Conservation (phyloP, 495 filamentous ascomycete species). For the Penicillium salamii region DNA sequence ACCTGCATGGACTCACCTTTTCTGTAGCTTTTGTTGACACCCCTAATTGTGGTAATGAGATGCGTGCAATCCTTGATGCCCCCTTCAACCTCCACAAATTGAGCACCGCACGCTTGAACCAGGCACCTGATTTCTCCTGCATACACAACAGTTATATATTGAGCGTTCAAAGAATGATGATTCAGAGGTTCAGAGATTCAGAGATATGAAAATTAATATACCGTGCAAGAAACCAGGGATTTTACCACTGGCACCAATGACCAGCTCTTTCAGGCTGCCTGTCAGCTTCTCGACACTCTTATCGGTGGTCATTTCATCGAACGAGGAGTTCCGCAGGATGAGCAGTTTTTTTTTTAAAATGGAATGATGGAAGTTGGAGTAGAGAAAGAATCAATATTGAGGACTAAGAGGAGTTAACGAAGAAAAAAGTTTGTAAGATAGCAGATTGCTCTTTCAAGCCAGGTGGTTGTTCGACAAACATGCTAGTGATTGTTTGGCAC, state of each 20-base stretch:
- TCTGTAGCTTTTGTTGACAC: not conserved
- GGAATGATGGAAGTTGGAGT: too few relatives aligned
- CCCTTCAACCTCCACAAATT: not conserved
- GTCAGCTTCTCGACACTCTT: constrained; percentile 14
- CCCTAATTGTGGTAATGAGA: constrained; percentile 9
- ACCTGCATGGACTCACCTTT: constrained; percentile 15
- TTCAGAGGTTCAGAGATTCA: too few relatives aligned
- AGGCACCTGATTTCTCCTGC: constrained; percentile 5
- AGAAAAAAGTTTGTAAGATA: not conserved
- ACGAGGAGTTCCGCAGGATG: too few relatives aligned
- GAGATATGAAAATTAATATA: constrained; percentile 2
- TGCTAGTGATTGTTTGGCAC: not conserved
- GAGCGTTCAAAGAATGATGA: not conserved
- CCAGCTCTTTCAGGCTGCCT: constrained; percentile 36
- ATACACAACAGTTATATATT: not conserved
- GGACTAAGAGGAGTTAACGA: too few relatives aligned
- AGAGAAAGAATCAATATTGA: not conserved
- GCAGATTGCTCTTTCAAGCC: not conserved
- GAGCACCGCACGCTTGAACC: constrained; percentile 10
- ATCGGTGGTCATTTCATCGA: not conserved
- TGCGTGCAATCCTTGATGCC: constrained; percentile 12
- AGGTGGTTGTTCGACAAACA: not conserved
- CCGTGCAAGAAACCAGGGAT: constrained; percentile 54
- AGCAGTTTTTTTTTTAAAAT: too few relatives aligned
- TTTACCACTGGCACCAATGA: constrained; percentile 55